Evolutionary conservation across 106 monocot genomes (phyloP).

Genomic region (Apostasia ramifera): DNA sequence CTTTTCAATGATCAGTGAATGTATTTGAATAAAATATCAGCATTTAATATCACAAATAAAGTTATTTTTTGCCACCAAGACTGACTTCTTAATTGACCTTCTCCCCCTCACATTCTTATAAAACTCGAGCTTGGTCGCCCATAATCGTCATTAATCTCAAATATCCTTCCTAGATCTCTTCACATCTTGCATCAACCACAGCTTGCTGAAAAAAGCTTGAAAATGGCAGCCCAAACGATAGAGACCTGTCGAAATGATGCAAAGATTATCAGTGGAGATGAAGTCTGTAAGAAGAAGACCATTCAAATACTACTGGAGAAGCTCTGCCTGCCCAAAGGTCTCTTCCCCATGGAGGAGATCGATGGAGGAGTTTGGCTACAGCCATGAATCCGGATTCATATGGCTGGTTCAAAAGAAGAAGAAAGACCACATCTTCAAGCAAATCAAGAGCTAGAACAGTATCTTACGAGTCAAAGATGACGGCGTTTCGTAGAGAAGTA

Average conservation of each 20-base stretch:
- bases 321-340: conserved; percentile 13
- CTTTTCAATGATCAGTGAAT: too few species aligned
- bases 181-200: too few species aligned
- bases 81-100: too few species aligned
- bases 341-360: conserved; percentile 16
- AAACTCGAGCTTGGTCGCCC: too few species aligned
- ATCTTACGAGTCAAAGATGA: conserved; percentile 13
- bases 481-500: conserved; percentile 11
- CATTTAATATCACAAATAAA: too few species aligned
- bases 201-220: too few species aligned
- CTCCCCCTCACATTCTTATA: too few species aligned
- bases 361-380: conserved; percentile 17
- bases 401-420: conserved; percentile 18
- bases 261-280: conserved; percentile 6
- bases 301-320: conserved; percentile 11
- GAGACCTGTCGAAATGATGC: conserved; percentile 4
- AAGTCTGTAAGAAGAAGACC: conserved; percentile 4
- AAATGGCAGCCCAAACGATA: conserved; percentile 12
- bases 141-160: too few species aligned
- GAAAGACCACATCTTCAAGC: conserved; percentile 12
- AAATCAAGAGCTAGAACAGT: conserved; percentile 14
- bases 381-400: conserved; percentile 8
- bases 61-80: too few species aligned
- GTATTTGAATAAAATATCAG: too few species aligned
- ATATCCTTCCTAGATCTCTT: too few species aligned